These are phyloP conservation scores for Phytophthora pisi DNA, from an alignment of 352 stramenopile genomes.

Conservation along the genomic window DNA sequence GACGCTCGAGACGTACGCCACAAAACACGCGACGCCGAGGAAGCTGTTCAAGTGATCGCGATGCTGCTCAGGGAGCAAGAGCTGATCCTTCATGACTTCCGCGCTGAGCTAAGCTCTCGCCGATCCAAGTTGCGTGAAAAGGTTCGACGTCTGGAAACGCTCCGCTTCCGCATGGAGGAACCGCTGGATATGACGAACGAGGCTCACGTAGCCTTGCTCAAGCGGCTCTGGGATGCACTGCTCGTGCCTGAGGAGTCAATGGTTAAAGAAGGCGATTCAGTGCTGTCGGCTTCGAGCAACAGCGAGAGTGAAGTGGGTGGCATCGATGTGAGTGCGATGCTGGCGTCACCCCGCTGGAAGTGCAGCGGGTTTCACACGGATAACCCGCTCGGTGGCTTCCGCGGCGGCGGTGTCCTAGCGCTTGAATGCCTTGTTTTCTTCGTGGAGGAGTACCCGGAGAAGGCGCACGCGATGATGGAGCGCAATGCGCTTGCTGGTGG, in stretches of 20 bases:
- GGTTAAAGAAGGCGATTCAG: constrained; percentile 23
- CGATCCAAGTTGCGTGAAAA: constrained; percentile 64
- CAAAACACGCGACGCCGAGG: constrained; percentile 66
- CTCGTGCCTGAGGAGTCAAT: constrained; percentile 41
- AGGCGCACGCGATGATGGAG: constrained; percentile 75
- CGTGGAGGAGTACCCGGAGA: constrained; percentile 80
- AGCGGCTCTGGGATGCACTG: constrained; percentile 70
- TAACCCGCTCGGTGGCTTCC: constrained; percentile 77
- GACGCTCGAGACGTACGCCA: constrained; percentile 56
- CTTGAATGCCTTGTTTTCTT: constrained; percentile 82
- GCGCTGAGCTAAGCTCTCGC: constrained; percentile 53
- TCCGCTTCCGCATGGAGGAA: constrained; percentile 79
- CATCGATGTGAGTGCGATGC: constrained; percentile 55
- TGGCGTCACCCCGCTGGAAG: constrained; percentile 69
- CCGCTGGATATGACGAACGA: constrained; percentile 61
- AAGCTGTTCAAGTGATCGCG: constrained; percentile 67
- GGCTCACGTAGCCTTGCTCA: constrained; percentile 60
- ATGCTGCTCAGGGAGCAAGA: constrained; percentile 70
- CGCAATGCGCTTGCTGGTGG: constrained; percentile 73
- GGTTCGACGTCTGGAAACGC: constrained; percentile 63
- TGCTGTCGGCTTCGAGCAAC: constrained; percentile 22
- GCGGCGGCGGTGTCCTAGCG: constrained; percentile 71
- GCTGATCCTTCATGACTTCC: constrained; percentile 64
- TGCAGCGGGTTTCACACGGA: constrained; percentile 83
- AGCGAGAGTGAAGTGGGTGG: constrained; percentile 33